Evolutionary conservation across 2,329 filamentous ascomycete genomes (phyloP), one percentile per base, ranked within the genome.

Genomic region (Alternaria rosae): DNA sequence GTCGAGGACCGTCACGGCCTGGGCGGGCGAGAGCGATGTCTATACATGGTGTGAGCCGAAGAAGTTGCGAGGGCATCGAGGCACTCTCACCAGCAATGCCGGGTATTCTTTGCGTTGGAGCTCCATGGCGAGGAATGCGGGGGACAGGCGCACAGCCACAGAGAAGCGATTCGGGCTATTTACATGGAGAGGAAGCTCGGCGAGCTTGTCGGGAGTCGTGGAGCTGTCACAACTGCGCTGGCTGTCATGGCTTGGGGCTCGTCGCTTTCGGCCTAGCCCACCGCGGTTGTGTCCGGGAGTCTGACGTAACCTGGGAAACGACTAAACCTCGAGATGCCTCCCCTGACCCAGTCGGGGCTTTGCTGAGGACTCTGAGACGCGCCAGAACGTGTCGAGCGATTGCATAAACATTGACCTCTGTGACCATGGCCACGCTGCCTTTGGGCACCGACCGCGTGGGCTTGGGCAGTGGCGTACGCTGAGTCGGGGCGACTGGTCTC

Each of bases 71-170:
- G 66, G 57, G 28, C 32, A 17, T 32, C 15, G 10, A 35, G 44
- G 26, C 38, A 54, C 56, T 65, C 62, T 69, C 91, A 97, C 94
- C 90, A 97, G 90, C 88, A 98, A 90, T 72, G 89, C 90, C 80
- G 94, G 93, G 85, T 98, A 98, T 82, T 97, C 94, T 81, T 91
- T 86, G 82, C 93, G 89, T 79, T 92, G 90, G 76, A 94, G 87
- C 76, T 90, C 90, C 79, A 82, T 82, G 67, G 69, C 68, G 67
- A 62, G 53, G 60, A 56, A 28, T 57, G 45, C 32, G 47, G 25
- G 60, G 59, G 62, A 61, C 61, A 59, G 67, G 73, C 70, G 70
- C 73, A 70, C 70, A 70, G 74, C 74, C 75, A 64, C 67, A 54
- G 59, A 52, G 50, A 41, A 59, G 65, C 66, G 54, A 61, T 54